Evolutionary conservation across 805 yeast genomes (phyloP).

Genomic region (Candida bentonensis): DNA sequence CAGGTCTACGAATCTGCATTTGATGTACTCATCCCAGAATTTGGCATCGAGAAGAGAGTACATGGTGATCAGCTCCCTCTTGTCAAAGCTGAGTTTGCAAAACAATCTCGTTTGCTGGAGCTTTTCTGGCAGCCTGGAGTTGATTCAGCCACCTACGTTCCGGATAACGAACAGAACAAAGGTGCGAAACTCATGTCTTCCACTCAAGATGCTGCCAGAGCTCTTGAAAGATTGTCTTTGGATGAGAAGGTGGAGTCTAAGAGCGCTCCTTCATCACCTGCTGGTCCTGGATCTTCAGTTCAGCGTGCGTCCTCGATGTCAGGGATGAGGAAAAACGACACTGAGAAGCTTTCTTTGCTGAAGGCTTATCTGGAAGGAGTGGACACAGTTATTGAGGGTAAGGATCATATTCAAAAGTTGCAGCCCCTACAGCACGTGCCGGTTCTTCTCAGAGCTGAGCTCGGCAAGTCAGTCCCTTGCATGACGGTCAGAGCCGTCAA

Average conservation of each 20-base stretch:
- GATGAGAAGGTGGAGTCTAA: conserved; percentile 10
- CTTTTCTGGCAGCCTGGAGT: conserved; percentile 87
- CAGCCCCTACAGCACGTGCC: conserved; percentile 69
- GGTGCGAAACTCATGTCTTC: conserved; percentile 4
- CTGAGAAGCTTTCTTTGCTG: conserved; percentile 17
- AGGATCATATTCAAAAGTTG: conserved; percentile 62
- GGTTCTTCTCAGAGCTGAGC: conserved; percentile 73
- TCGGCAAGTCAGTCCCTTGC: conserved; percentile 93
- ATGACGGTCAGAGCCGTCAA: conserved; percentile 82
- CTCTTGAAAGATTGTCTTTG: neutral
- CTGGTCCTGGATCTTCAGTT: neutral
- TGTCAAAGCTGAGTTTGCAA: conserved; percentile 83
- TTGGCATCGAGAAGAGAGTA: conserved; percentile 29
- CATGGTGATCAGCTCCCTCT: conserved; percentile 96
- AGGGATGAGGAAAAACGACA: conserved; percentile 11
- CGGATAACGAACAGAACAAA: conserved; percentile 24
- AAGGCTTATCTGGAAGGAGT: conserved; percentile 45
- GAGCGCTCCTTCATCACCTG: conserved; percentile 21
- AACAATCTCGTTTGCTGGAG: conserved; percentile 50
- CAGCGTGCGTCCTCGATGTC: neutral
- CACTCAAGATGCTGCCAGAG: conserved; percentile 3
- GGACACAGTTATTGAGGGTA: conserved; percentile 46
- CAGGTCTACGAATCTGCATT: conserved; percentile 95
- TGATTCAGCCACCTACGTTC: conserved; percentile 81
- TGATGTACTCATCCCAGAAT: conserved; percentile 77